Evolutionary conservation across 352 stramenopile genomes (phyloP).

Genomic region (Blastocystis sp.): DNA sequence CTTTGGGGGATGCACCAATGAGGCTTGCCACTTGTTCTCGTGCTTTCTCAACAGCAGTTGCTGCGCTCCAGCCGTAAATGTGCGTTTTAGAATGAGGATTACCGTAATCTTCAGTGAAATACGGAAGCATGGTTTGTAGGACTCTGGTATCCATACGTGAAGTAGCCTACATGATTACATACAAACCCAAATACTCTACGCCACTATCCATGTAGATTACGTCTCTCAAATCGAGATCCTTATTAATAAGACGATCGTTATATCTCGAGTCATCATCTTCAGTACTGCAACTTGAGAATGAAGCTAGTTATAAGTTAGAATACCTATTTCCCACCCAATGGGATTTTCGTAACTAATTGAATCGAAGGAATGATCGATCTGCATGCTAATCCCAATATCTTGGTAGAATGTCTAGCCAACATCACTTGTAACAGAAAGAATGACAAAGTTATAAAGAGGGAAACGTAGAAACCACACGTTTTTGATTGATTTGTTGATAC

Average conservation of each 20-base stretch:
- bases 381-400: not conserved
- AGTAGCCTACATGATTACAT: constrained; percentile 77
- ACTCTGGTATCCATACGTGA: constrained; percentile 94
- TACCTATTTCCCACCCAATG: not conserved
- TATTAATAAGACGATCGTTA: constrained; percentile 56
- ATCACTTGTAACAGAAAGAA: too few relatives aligned
- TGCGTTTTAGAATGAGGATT: constrained; percentile 98
- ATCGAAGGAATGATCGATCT: not conserved
- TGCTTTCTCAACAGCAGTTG: constrained; percentile 84
- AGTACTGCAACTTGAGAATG: not conserved
- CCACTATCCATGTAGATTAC: constrained; percentile 60
- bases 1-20: constrained; percentile 87
- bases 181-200: not conserved
- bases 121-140: constrained; percentile 94
- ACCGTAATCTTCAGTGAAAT: constrained; percentile 86
- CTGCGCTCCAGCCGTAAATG: constrained; percentile 92
- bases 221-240: constrained; percentile 45
- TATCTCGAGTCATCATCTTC: not conserved
- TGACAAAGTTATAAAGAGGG: too few relatives aligned
- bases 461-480: too few relatives aligned
- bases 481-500: too few relatives aligned
- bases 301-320: not conserved
- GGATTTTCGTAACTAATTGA: not conserved
- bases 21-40: constrained; percentile 80
- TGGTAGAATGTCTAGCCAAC: not conserved